Base-by-base conservation (phyloP, 176 grass and related monocot genomes). In the Ensete glaucum region DNA sequence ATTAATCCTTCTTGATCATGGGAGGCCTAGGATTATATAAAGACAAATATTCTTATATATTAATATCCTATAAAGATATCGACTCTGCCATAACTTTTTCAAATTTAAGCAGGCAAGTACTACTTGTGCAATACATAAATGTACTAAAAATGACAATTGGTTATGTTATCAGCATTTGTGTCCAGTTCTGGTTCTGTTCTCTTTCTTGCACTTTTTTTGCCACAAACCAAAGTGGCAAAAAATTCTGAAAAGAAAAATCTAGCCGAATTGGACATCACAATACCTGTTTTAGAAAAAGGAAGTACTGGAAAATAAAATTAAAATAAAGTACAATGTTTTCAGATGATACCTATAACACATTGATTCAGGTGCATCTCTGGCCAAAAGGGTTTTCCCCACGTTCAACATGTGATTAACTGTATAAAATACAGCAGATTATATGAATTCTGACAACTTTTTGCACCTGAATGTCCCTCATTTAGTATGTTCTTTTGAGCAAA, bases 341-440 rank as follows among this genome's bases (percentile, higher is more conserved):
- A 11, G 21, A 66, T 12, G 83, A 85, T 91, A 99, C 95, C 90
- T 99, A 72, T 94, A 72, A 72, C 83, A 70, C 55, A 76, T 76
- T 21, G 90, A 89, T 80, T 83, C 62, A 12, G 90, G 95, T 81
- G 90, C 88, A 86, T 94, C 86, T 79, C 77, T 78, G 62, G 50
- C 78, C 56, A 98, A 84, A 76, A 98, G 83, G 66, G 82, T 81
- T 86, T 87, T 87, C 48, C 95, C 95, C 56, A 93, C 95, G 34
- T 87, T 93, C 76, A 94, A 19, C 95, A 98, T 98, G 78, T 94
- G 90, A 82, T 66, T 87, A 54, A 99, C 90, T 94, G 88, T 53
- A 73, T 81, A 83, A 64, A 50, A 78, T 60, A 71, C 25, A 78
- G 19, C 17, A 70, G 19, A 3, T 69, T 21, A 70, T 21, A 51